Evolutionary conservation across 495 filamentous ascomycete species (phyloP), one percentile per base, ranked within the genome.

Genomic region (Xylaria bambusicola): DNA sequence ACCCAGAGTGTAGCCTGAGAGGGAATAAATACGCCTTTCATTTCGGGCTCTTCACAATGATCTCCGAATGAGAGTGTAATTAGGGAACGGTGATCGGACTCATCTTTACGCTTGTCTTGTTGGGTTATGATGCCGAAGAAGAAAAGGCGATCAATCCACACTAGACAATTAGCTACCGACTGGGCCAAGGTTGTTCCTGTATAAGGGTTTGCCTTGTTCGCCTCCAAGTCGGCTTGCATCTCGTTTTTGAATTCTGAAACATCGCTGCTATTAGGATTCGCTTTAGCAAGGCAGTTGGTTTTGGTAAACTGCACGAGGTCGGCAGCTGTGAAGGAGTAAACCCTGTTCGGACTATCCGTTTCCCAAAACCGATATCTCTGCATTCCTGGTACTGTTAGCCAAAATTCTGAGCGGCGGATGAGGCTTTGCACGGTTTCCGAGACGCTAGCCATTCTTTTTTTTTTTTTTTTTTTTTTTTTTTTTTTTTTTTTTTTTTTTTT

Each of bases 81-180:
- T n/a, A n/a, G n/a, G n/a, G n/a, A n/a, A n/a, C n/a, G n/a, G 4
- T 36, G 12, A 1, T 6, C n/a, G 12, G 45, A 31, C 26, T 33
- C 33, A 4, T 40, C 52, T 21, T 55, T 40, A 6, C 18, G 23
- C 4, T n/a, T 44, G 9, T 4, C 17, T 24, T 38, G 24, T 3
- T n/a, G 52, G 7, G 40, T 44, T 9, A 55, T 20, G 35, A 55
- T 7, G 3, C 52, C 40, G 27, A 55, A 55, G 18, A 55, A 45
- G 52, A 55, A 55, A 1, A 55, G 26, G 17, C 15, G 40, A n/a
- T 55, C 52, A 2, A 55, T 55, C 52, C 52, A 55, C 3, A 55
- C 40, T 6, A 45, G 8, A 10, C 45, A 45, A 6, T 55, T 18
- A 17, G 4, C 4, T 9, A 55, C 2, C 0, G 35, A 7, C 15